Evolutionary conservation across 495 filamentous ascomycete species (phyloP), one percentile per base, ranked within the genome.

Genomic region (Glarea lozoyensis): DNA sequence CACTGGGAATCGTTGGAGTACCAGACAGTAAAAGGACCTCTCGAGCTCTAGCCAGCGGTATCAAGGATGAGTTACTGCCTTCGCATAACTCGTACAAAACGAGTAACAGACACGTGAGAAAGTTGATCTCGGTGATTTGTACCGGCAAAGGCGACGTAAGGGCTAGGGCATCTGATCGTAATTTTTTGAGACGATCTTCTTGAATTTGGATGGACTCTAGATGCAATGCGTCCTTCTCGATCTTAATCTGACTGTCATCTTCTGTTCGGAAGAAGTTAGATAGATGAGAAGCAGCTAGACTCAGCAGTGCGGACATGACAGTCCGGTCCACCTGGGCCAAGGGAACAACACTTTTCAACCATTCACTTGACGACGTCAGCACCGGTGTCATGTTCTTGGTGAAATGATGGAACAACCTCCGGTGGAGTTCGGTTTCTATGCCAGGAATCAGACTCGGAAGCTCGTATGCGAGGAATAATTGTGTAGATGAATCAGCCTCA

Each of bases 61-160:
- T 9, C 21, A 32, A 12, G 37, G 37, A 46, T 2, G 12, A 7
- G 33, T 40, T 21, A 4, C 11, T 46, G 2, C 48, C 48, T 25
- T 42, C 37, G 15, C 48, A 51, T 10, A 51, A 37, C 13, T 51
- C 48, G 30, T 46, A 38, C 16, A 51, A 12, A 13, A 30, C 39
- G 13, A 51, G 33, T 3, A 51, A 25, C 3, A 45, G 20, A 4
- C 37, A 51, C 9, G 48, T 51, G 3, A 33, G 43, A 21, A 51
- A 24, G 12, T 46, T 23, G 3, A 20, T n/a, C 4, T 51, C 43
- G n/a, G n/a, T n/a, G n/a, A n/a, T n/a, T 16, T 42, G 30, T 7
- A 42, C 35, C 9, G 19, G 18, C 25, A 13, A 10, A 20, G 11
- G 15, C 3, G 16, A 11, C 16, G 20, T 13, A 16, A 19, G 9